phyloP scores from a whole-genome alignment of 192 early-diverging fungal genomes.

The Backusella tuberculispora region DNA sequence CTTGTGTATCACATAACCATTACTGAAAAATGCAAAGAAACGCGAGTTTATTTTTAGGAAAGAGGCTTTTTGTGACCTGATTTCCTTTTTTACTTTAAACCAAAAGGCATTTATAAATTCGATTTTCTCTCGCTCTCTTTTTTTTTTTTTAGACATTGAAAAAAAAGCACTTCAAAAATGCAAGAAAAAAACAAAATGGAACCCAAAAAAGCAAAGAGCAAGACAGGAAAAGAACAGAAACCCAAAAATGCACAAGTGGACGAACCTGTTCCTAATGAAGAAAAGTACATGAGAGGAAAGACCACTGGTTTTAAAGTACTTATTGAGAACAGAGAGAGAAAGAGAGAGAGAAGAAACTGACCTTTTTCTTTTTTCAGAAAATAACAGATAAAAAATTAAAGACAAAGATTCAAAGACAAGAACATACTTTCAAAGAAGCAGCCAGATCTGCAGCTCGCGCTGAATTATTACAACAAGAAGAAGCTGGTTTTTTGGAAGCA shows the following conservation, averaged over 20 bases:
- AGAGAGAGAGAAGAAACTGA: not conserved
- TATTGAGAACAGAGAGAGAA: not conserved
- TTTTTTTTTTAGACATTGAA: not conserved
- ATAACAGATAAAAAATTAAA: slow-evolving; percentile 76
- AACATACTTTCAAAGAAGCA: slow-evolving; percentile 68
- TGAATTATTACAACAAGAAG: slow-evolving; percentile 78
- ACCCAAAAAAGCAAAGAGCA: slow-evolving; percentile 6
- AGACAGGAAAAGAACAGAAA: slow-evolving; percentile 2
- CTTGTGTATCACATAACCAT: too few species aligned
- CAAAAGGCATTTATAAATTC: not conserved
- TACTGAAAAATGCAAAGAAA: too few species aligned
- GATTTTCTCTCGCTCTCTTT: slow-evolving; percentile 8
- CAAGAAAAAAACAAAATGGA: slow-evolving; percentile 21
- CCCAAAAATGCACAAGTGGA: not conserved
- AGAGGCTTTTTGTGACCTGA: slow-evolving; percentile 2
- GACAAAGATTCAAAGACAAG: slow-evolving; percentile 59
- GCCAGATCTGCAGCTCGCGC: slow-evolving; percentile 72
- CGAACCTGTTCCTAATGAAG: slow-evolving; percentile 28
- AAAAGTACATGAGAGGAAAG: slow-evolving; percentile 34
- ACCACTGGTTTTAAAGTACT: slow-evolving; percentile 17
- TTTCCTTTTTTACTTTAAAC: not conserved
- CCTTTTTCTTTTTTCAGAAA: slow-evolving; percentile 41
- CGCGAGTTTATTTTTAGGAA: not conserved
- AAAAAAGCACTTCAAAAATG: not conserved
- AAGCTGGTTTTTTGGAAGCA: slow-evolving; percentile 83